A percentile compares a stretch with the other conserved stretches of the same genome.
Evolutionary conservation across 192 early-diverging fungal genomes (phyloP).

Genomic region (Entrophospora sp.): DNA sequence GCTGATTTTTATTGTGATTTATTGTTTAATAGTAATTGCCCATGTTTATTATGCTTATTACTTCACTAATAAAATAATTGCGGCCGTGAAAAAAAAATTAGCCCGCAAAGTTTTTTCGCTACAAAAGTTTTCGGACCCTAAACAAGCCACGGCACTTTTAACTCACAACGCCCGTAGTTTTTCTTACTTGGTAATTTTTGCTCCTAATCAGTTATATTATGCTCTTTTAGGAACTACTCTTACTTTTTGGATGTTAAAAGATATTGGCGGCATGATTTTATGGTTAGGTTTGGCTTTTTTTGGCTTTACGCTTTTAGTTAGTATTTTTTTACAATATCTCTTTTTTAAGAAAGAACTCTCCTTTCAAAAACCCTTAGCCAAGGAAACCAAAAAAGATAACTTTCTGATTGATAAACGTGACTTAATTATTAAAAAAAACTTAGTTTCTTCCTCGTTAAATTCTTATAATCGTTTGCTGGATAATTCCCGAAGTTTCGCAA

Average conservation of each 20-base stretch:
- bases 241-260: too few species aligned
- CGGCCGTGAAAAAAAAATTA: neutral
- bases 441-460: neutral
- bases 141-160: neutral
- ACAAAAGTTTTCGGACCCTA: neutral
- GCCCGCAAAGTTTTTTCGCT: neutral
- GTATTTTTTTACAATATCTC: neutral
- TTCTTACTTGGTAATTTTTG: too few species aligned
- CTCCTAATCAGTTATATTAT: too few species aligned
- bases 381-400: neutral
- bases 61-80: neutral
- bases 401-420: neutral
- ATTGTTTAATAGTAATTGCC: neutral
- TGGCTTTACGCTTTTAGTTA: neutral
- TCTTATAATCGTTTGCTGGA: neutral
- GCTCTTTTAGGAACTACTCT: too few species aligned
- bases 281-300: neutral
- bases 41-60: slow-evolving; percentile 5
- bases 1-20: neutral
- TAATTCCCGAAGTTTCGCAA: neutral
- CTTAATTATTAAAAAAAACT: slow-evolving; percentile 3
- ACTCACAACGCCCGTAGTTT: too few species aligned
- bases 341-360: neutral
- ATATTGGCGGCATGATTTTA: too few species aligned
- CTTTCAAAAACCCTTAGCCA: neutral